Evolutionary conservation across 768 basidiomycete species (phyloP), one percentile per base, ranked within the genome.

Genomic region (Xanthoconium purpureum): DNA sequence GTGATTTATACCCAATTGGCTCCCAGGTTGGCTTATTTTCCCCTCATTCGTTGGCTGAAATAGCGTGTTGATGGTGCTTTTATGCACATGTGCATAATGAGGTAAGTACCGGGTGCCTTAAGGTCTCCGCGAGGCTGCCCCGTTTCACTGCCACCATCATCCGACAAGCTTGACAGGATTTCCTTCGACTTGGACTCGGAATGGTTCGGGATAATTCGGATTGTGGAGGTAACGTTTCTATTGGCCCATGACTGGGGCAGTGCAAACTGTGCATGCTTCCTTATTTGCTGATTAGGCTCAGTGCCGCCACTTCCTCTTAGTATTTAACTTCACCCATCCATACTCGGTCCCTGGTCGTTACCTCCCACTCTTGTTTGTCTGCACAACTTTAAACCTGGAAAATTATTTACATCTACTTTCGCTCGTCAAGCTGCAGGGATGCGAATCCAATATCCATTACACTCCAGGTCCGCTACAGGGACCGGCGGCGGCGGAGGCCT

Each of bases 71-170:
- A 35, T 3, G 33, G 12, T 35, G 33, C 33, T 35, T 35, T 35
- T 12, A 9, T 35, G 33, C 12, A 12, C 4, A 29, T 38, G 50
- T 43, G 38, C 4, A 14, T 15, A 18, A 36, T 64, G 55, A 43
- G 2, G 55, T 67, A 58, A 60, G 60, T 20, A 36, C 4, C 7
- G 24, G 12, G 52, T 54, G 14, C 59, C 65, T 61, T 56, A 45
- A 24, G 57, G 50, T 33, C 36, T 54, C 65, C 65, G 53, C 55
- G 54, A 59, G 65, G 65, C 51, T 8, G 39, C 57, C 64, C 51
- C 47, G 18, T 56, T 55, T 56, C 65, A 67, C 48, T 30, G 65
- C 65, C 65, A 66, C 66, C 42, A 37, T 39, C 56, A 35, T 35
- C 33, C 8, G 9, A 57, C 20, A 56, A 55, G 32, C 33, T 18